Evolutionary conservation across 1,139 yeast species (phyloP).

Genomic region (Saccharomycopsis phalli): DNA sequence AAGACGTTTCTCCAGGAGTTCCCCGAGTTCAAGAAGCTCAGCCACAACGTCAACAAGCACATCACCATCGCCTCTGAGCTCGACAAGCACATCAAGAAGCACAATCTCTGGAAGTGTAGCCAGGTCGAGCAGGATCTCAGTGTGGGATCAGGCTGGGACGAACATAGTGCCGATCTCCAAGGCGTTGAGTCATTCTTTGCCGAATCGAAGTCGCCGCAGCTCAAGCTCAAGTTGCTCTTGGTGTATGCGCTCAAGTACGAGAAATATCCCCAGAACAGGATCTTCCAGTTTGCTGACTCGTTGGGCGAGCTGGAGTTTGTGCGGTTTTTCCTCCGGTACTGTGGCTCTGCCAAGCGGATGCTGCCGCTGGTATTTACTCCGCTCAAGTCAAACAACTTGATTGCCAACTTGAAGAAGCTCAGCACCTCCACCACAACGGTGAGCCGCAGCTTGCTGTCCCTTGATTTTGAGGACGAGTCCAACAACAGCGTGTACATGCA

Average conservation of each 20-base stretch:
- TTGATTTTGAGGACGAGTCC: constrained; percentile 21
- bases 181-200: constrained; percentile 39
- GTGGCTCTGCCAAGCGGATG: constrained; percentile 27
- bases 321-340: constrained; percentile 29
- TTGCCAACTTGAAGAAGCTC: constrained; percentile 26
- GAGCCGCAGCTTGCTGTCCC: constrained; percentile 1
- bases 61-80: constrained; percentile 83
- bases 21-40: constrained; percentile 84
- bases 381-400: constrained; percentile 20
- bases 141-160: constrained; percentile 31
- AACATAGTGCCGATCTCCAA: constrained; percentile 41
- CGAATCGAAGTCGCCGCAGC: constrained; percentile 24
- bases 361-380: constrained; percentile 16
- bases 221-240: constrained; percentile 55
- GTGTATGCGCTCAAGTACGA: constrained; percentile 68
- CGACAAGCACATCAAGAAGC: constrained; percentile 53
- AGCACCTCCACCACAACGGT: constrained; percentile 3
- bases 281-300: constrained; percentile 30
- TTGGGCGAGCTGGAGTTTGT: constrained; percentile 28
- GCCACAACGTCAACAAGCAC: constrained; percentile 89
- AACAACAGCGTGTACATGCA: constrained; percentile 54
- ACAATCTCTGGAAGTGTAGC: constrained; percentile 73
- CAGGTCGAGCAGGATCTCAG: constrained; percentile 84
- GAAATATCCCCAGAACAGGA: constrained; percentile 33
- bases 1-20: constrained; percentile 83